Evolutionary conservation across 2,329 filamentous ascomycete genomes (phyloP), one percentile per base, ranked within the genome.

Genomic region (Talaromyces albobiverticillius): DNA sequence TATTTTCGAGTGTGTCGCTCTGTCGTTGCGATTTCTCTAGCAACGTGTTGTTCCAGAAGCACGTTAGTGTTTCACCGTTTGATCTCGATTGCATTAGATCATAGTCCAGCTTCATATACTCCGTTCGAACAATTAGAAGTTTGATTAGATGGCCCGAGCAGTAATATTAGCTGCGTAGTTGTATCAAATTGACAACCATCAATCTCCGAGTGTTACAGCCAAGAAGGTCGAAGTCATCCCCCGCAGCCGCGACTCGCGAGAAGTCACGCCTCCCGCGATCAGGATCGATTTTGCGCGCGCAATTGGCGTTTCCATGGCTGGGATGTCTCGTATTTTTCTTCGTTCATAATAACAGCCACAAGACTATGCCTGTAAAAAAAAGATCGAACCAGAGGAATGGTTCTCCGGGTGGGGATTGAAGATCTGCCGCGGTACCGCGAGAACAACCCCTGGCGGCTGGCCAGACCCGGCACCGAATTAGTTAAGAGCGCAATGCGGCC

Each of bases 351-450:
- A n/a, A n/a, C n/a, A n/a, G n/a, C n/a, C n/a, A n/a, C n/a, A n/a
- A n/a, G n/a, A n/a, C n/a, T n/a, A n/a, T 6, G 10, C 26, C 10
- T 29, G 5, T 5, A 10, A 29, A 29, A 13, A 23, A 20, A 23
- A 40, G 40, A 23, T 49, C 38, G 53, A 55, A 38, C 47, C 42
- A 26, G 9, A 25, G 20, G 5, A 6, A 36, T n/a, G 51, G 43
- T 46, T 42, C 46, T 16, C 29, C 16, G n/a, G 36, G 32, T 18
- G 22, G 38, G 38, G 52, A 36, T 23, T 50, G 53, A 29, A 29
- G 53, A 54, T 54, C 50, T 42, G 47, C 47, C 38, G 47, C 23
- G 25, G 36, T n/a, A n/a, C n/a, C n/a, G n/a, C n/a, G n/a, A n/a
- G n/a, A n/a, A n/a, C 18, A 41, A 46, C 50, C 50, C 50, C 50